phyloP scores from a whole-genome alignment of 2,329 filamentous ascomycete species.

The Diaporthe australafricana region DNA sequence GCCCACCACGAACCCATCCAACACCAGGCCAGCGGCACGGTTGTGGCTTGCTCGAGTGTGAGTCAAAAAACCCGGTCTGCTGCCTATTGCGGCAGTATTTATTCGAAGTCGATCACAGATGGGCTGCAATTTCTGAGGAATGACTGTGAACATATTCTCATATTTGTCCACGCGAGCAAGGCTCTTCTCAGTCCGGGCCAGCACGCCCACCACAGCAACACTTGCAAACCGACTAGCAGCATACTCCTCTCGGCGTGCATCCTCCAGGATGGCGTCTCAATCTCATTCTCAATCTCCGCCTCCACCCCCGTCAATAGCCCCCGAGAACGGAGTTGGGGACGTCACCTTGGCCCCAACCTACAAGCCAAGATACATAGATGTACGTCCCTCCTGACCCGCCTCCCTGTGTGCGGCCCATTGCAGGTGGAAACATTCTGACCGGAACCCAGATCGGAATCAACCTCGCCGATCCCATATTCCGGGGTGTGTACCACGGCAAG shows the following conservation, averaged over 20 bases:
- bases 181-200: neutral
- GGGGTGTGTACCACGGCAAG: conserved; percentile 85
- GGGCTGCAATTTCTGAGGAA: neutral
- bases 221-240: neutral
- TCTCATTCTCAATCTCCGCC: conserved; percentile 34
- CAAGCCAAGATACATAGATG: conserved; percentile 71
- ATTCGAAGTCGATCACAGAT: neutral
- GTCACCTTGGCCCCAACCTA: conserved; percentile 44
- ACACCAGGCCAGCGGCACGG: conserved; percentile 4
- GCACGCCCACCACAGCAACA: neutral
- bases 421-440: conserved; percentile 33
- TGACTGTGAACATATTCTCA: conserved; percentile 13
- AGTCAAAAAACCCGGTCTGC: conserved; percentile 18
- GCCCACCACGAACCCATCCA: conserved; percentile 16
- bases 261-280: conserved; percentile 38
- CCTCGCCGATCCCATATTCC: conserved; percentile 90
- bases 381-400: conserved; percentile 49
- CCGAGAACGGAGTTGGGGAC: conserved; percentile 9
- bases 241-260: conserved; percentile 4
- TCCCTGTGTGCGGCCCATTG: neutral
- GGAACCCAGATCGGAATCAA: conserved; percentile 85
- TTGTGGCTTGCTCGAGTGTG: conserved; percentile 13
- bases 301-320: conserved; percentile 18
- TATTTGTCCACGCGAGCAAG: neutral
- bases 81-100: conserved; percentile 16